Percentiles rank a stretch among this genome's conserved stretches.
These are phyloP conservation scores for Sanguinoderma infundibulare DNA, from an alignment of 1,284 basidiomycete genomes.

Conservation along the genomic window DNA sequence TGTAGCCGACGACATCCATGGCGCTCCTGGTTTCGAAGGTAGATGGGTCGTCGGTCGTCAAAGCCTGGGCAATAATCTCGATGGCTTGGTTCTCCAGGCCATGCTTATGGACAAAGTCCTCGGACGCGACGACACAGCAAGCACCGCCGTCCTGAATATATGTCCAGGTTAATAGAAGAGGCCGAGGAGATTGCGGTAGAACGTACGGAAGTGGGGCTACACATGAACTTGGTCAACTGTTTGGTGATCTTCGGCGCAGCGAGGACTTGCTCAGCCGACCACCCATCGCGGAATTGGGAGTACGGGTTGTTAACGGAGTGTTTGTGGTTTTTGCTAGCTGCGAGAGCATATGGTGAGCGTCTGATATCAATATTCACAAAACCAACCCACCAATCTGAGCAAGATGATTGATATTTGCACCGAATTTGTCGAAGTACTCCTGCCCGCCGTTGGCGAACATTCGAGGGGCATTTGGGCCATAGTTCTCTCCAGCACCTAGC, in stretches of 20 bases:
- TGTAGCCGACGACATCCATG: slow-evolving; percentile 78
- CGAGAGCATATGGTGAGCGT: neutral
- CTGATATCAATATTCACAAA: neutral
- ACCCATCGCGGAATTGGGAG: slow-evolving; percentile 82
- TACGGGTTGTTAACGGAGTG: slow-evolving; percentile 87
- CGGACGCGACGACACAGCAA: slow-evolving; percentile 78
- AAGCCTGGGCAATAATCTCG: slow-evolving; percentile 70
- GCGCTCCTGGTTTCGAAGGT: slow-evolving; percentile 71
- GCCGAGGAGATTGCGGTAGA: too few relatives aligned
- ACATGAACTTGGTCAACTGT: slow-evolving; percentile 86
- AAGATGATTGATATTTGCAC: slow-evolving; percentile 69
- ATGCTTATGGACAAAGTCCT: slow-evolving; percentile 80
- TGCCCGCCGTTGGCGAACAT: slow-evolving; percentile 82
- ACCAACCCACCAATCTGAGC: slow-evolving; percentile 72
- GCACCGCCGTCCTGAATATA: slow-evolving; percentile 69
- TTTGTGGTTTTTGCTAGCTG: slow-evolving; percentile 84
- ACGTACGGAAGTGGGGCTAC: slow-evolving; percentile 78
- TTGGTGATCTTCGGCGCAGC: slow-evolving; percentile 70
- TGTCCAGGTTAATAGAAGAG: too few relatives aligned
- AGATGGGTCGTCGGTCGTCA: slow-evolving; percentile 66
- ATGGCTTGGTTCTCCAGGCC: slow-evolving; percentile 86
- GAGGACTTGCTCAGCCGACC: slow-evolving; percentile 74
- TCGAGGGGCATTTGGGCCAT: slow-evolving; percentile 73
- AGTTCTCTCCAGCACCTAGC: slow-evolving; percentile 57
- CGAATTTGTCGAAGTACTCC: slow-evolving; percentile 81